Percentiles rank a stretch among this genome's conserved stretches.
phyloP scores from a whole-genome alignment of 139 green algal genomes.

The Dunaliella primolecta region DNA sequence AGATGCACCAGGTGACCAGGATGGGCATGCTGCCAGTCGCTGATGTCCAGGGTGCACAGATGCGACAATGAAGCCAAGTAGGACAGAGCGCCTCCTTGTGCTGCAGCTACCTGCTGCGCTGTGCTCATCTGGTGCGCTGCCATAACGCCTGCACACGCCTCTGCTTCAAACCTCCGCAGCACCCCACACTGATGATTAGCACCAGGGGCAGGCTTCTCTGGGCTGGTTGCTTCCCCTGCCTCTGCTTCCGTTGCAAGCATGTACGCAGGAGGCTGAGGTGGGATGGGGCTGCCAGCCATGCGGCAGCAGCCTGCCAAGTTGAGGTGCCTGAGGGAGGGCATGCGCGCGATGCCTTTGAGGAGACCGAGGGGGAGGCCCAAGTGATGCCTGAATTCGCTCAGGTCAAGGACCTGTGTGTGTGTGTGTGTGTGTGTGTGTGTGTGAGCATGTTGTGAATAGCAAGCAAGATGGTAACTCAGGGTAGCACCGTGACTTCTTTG shows the following conservation, averaged over 20 bases:
- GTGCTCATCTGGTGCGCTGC: no score
- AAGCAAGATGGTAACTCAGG: no score
- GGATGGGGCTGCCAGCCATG: neutral
- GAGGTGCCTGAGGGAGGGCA: neutral
- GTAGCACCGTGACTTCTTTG: no score
- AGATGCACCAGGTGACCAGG: neutral
- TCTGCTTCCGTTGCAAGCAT: no score
- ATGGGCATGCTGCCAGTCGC: neutral
- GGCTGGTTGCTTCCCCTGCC: neutral
- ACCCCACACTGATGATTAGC: no score
- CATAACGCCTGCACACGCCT: no score
- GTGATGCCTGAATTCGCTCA: neutral
- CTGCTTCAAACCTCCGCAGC: no score
- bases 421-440: neutral
- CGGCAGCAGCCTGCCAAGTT: neutral
- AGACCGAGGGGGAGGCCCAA: neutral
- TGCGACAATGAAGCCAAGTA: no score
- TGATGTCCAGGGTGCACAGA: neutral
- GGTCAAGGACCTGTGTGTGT: neutral
- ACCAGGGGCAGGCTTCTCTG: no score
- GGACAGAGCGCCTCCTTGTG: no score
- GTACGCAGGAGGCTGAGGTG: neutral
- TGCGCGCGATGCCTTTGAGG: neutral
- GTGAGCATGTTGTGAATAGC: neutral
- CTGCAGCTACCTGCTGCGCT: no score